A percentile compares a stretch with the other conserved stretches of the same genome.
phyloP scores from a whole-genome alignment of 495 filamentous ascomycete species.

The Penicillium desertorum region DNA sequence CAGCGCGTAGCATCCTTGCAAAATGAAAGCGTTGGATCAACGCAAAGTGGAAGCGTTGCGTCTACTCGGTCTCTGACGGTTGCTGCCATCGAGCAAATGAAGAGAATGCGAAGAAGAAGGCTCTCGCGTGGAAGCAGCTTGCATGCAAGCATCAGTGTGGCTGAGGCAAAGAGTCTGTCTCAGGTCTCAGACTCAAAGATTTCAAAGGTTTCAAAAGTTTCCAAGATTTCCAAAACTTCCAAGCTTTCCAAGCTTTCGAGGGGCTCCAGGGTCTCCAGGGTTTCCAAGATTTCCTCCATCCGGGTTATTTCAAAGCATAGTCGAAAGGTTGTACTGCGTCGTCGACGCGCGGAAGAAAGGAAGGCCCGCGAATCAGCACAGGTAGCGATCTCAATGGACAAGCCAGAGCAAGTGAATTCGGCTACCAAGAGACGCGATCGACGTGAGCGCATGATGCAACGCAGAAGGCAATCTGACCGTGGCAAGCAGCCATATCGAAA shows the following conservation, averaged over 20 bases:
- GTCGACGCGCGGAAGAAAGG: conserved; percentile 7
- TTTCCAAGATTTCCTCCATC: neutral
- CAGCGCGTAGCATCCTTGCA: neutral
- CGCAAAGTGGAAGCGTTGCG: conserved; percentile 3
- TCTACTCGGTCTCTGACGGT: conserved; percentile 16
- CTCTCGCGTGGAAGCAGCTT: conserved; percentile 8
- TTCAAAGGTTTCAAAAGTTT: conserved; percentile 1
- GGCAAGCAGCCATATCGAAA: conserved; percentile 21
- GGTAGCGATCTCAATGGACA: neutral
- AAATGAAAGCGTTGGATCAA: conserved; percentile 7
- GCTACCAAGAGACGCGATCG: conserved; percentile 30
- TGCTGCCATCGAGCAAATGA: conserved; percentile 7
- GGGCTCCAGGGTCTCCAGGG: no score
- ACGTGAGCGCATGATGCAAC: conserved; percentile 19
- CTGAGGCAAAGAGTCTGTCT: neutral
- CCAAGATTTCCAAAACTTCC: neutral
- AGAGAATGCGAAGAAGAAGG: conserved; percentile 3
- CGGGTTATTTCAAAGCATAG: neutral
- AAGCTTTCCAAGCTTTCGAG: conserved; percentile 1
- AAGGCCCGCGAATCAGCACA: neutral
- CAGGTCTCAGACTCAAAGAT: neutral
- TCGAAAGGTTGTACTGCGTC: conserved; percentile 8
- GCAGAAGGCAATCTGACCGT: conserved; percentile 10
- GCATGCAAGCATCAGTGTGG: neutral
- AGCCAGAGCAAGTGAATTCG: conserved; percentile 27